These are phyloP conservation scores for Pyrus betulifolia DNA, from an alignment of 306 rosid genomes.

Conservation along the genomic window DNA sequence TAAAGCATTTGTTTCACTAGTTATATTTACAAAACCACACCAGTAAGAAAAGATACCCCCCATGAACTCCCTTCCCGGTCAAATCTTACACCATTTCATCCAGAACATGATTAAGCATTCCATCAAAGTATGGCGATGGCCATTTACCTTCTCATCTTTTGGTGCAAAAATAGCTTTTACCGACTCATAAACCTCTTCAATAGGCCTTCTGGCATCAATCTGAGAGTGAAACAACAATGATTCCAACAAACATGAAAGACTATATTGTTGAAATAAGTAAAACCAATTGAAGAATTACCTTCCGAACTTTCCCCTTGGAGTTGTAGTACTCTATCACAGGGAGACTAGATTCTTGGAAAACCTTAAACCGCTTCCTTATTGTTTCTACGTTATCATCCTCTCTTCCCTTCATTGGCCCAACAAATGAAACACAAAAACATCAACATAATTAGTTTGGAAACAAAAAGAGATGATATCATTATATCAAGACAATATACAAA, in stretches of 20 bases:
- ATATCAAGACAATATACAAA: background rate
- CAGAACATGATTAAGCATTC: conserved; percentile 30
- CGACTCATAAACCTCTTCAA: conserved; percentile 72
- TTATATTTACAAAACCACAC: conserved; percentile 22
- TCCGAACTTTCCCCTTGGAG: conserved; percentile 67
- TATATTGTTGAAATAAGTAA: background rate
- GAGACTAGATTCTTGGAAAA: conserved; percentile 83
- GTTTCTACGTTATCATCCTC: conserved; percentile 95
- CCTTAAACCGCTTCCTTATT: conserved; percentile 86
- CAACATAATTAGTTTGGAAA: background rate
- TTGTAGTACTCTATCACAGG: conserved; percentile 75
- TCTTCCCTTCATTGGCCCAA: conserved; percentile 59
- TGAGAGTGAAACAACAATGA: conserved; percentile 26
- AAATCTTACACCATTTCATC: conserved; percentile 15
- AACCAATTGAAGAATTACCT: conserved; percentile 40
- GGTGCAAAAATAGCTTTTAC: conserved; percentile 74
- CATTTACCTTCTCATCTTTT: conserved; percentile 77
- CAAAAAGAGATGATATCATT: background rate
- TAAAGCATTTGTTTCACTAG: background rate
- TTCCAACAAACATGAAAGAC: conserved; percentile 6
- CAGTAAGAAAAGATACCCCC: conserved; percentile 10
- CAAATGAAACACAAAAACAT: background rate
- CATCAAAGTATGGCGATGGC: conserved; percentile 25
- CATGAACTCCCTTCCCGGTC: conserved; percentile 14
- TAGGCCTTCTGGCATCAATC: conserved; percentile 80